Evolutionary conservation across 1,284 basidiomycete genomes (phyloP).

Genomic region (Schizophyllum commune): DNA sequence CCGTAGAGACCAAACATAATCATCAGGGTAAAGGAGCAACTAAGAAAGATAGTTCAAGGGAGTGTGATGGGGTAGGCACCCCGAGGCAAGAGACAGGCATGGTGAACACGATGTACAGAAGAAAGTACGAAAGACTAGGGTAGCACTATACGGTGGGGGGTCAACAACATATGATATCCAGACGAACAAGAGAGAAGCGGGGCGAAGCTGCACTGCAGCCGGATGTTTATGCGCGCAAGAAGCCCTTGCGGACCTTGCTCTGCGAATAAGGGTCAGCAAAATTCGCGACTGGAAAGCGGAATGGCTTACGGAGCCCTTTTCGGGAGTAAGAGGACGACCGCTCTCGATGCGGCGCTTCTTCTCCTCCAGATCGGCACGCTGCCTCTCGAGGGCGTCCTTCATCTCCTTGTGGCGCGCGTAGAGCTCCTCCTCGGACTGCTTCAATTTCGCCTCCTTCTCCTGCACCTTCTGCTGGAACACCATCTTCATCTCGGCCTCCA

Average conservation of each 20-base stretch:
- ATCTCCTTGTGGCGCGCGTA: constrained; percentile 97
- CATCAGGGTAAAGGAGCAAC: constrained; percentile 7
- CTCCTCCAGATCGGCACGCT: constrained; percentile 91
- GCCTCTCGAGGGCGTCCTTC: constrained; percentile 98
- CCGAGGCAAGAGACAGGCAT: constrained; percentile 15
- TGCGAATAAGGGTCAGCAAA: constrained; percentile 18
- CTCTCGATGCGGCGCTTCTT: constrained; percentile 97
- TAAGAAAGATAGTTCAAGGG: constrained; percentile 22
- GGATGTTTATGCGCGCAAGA: constrained; percentile 54
- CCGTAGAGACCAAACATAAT: background rate
- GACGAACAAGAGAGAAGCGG: background rate
- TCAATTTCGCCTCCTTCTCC: constrained; percentile 96
- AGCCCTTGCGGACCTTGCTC: constrained; percentile 69
- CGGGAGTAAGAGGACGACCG: constrained; percentile 90
- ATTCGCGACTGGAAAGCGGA: constrained; percentile 5
- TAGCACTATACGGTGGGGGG: constrained; percentile 17
- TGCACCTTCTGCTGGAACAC: constrained; percentile 99
- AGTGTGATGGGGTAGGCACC: constrained; percentile 20
- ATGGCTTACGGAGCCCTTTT: constrained; percentile 69
- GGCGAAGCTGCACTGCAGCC: background rate
- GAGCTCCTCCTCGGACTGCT: constrained; percentile 96
- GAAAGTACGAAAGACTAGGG: constrained; percentile 24
- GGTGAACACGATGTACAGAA: background rate
- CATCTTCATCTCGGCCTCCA: constrained; percentile 99
- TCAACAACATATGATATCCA: constrained; percentile 3